Percentiles rank a stretch among this genome's conserved stretches.
phyloP scores from a whole-genome alignment of 495 filamentous ascomycete species.

The Margaritispora aquatica region DNA sequence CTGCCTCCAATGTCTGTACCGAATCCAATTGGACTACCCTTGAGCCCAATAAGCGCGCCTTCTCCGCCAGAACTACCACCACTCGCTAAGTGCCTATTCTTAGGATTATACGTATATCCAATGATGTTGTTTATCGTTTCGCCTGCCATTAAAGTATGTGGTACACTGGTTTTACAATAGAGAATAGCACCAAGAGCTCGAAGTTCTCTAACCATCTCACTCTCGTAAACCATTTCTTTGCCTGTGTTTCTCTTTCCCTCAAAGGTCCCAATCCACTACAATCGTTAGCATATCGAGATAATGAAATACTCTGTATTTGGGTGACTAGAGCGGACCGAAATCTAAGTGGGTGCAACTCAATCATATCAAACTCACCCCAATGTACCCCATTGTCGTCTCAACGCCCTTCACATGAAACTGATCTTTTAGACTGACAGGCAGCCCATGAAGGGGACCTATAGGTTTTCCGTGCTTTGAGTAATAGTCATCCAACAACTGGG shows the following conservation, averaged over 20 bases:
- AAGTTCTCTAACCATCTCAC: constrained; percentile 31
- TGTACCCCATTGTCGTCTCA: constrained; percentile 25
- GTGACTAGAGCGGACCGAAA: too few species aligned
- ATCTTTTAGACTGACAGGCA: constrained; percentile 53
- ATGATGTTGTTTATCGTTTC: constrained; percentile 29
- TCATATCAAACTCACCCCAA: constrained; percentile 39
- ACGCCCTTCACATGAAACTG: constrained; percentile 35
- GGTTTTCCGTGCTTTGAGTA: constrained; percentile 33
- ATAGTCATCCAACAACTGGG: constrained; percentile 49
- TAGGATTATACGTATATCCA: constrained; percentile 41
- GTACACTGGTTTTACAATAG: constrained; percentile 46
- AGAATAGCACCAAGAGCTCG: constrained; percentile 51
- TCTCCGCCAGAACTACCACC: constrained; percentile 61
- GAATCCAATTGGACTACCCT: constrained; percentile 52
- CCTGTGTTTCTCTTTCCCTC: constrained; percentile 39
- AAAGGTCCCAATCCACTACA: constrained; percentile 41
- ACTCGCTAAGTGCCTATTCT: constrained; percentile 43
- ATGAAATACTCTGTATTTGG: too few species aligned
- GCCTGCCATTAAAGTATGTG: constrained; percentile 24
- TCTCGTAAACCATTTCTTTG: constrained; percentile 23
- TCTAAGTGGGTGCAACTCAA: too few species aligned
- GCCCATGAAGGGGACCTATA: constrained; percentile 38
- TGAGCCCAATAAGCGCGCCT: constrained; percentile 44
- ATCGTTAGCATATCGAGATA: neutral
- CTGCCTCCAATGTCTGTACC: constrained; percentile 57